A percentile compares a stretch with the other conserved stretches of the same genome.
These are phyloP conservation scores for Pichia nakasei DNA, from an alignment of 805 yeast genomes.

Conservation along the genomic window DNA sequence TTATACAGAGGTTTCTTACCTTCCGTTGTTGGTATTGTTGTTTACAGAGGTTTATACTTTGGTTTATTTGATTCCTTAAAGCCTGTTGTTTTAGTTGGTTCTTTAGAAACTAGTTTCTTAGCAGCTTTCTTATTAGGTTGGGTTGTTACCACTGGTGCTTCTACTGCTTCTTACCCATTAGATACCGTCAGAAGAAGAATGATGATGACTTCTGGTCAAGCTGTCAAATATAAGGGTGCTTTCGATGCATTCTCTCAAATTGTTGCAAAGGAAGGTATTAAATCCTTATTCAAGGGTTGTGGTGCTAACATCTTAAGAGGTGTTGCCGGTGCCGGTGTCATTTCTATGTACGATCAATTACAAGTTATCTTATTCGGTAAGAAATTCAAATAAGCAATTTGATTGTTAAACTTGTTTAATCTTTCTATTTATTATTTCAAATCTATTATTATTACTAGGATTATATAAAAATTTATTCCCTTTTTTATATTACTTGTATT, in stretches of 20 bases:
- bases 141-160: constrained; percentile 97
- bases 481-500: background rate
- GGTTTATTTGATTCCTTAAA: constrained; percentile 96
- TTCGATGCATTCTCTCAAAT: constrained; percentile 86
- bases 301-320: constrained; percentile 99
- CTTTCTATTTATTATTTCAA: constrained; percentile 1
- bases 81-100: constrained; percentile 91
- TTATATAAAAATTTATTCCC: background rate
- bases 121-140: constrained; percentile 96
- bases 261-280: constrained; percentile 92
- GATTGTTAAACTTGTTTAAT: constrained; percentile 2
- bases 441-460: background rate
- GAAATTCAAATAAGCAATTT: constrained; percentile 62
- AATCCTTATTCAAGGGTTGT: constrained; percentile 95
- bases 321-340: constrained; percentile 99
- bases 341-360: constrained; percentile 94
- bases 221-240: constrained; percentile 93
- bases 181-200: constrained; percentile 99
- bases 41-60: constrained; percentile 98
- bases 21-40: constrained; percentile 94
- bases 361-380: constrained; percentile 93
- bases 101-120: constrained; percentile 87
- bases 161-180: constrained; percentile 98
- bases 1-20: constrained; percentile 99
- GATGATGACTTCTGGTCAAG: constrained; percentile 99